Base-by-base conservation (phyloP, 2,329 filamentous ascomycete species). In the Diaporthe ampelina region DNA sequence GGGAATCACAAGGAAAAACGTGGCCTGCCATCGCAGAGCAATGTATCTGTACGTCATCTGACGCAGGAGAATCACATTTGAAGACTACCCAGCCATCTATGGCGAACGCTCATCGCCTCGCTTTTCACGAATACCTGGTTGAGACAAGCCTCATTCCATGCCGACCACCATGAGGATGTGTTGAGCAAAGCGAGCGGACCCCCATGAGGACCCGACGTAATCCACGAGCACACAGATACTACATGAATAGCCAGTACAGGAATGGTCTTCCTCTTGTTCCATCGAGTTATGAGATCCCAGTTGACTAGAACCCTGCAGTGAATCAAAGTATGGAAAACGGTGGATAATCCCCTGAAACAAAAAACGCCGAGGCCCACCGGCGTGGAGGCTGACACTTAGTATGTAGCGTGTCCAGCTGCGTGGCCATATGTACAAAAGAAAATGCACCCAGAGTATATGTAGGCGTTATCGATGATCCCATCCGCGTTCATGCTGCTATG, bases 401-500 rank as follows among this genome's bases (percentile, higher is more conserved):
- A 32, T 32, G 21, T 37, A 37, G 61, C 9, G 45, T n/a, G 32
- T 48, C 32, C 29, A 19, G 32, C 63, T 40, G 48, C 21, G 63
- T 21, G 48, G 63, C 63, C 63, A 10, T 68, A 40, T 68, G 63
- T 68, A 68, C 63, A 68, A 68, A 68, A 17, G 32, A 68, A 35
- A 68, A 68, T 54, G 48, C 63, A 40, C 11, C 48, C 48, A 40
- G 21, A 24, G n/a, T 40, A 26, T 54, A 50, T 68, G 32, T 54
- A 54, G 48, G 32, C 21, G 63, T 68, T 26, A 52, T 26, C 32
- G 21, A 54, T 54, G 29, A 40, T 54, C 48, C 63, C 63, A 54
- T 26, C 63, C 63, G 63, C 63, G 32, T 17, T 40, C 54, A 68
- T 68, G 63, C 63, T 68, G 48, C 63, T 54, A 68, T 68, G 63